These are phyloP conservation scores for Sphagnum contortum DNA, from an alignment of 225 moss, liverwort and hornwort genomes.

Conservation along the genomic window DNA sequence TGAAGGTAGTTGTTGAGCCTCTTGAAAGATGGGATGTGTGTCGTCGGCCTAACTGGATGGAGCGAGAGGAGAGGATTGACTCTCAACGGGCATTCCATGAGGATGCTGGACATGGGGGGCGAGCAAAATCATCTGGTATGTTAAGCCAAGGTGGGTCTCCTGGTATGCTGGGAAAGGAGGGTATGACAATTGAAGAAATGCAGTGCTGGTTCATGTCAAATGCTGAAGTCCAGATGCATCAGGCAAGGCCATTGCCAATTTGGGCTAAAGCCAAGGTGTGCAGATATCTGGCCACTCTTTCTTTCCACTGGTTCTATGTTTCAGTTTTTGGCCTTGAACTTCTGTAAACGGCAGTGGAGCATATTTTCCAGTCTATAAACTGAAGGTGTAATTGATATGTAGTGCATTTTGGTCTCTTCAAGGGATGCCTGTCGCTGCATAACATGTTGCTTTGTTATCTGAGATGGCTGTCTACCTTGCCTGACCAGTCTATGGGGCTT, in stretches of 20 bases:
- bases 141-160: constrained; percentile 16
- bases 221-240: constrained; percentile 99
- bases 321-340: neutral
- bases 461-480: too few relatives aligned
- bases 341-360: too few relatives aligned
- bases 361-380: too few relatives aligned
- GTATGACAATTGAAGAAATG: constrained; percentile 70
- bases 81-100: constrained; percentile 24
- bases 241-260: constrained; percentile 78
- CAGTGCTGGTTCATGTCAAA: constrained; percentile 99
- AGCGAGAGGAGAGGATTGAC: constrained; percentile 88
- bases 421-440: too few relatives aligned
- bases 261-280: constrained; percentile 91
- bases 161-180: constrained; percentile 40
- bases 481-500: too few relatives aligned
- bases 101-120: constrained; percentile 12
- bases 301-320: neutral
- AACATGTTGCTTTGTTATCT: too few relatives aligned
- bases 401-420: too few relatives aligned
- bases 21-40: constrained; percentile 94
- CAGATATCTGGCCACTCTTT: neutral
- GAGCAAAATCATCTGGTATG: neutral
- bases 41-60: constrained; percentile 92
- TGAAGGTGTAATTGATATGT: too few relatives aligned
- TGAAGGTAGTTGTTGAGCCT: constrained; percentile 70